phyloP scores from a whole-genome alignment of 495 filamentous ascomycete species.

The Cercophora newfieldiana region DNA sequence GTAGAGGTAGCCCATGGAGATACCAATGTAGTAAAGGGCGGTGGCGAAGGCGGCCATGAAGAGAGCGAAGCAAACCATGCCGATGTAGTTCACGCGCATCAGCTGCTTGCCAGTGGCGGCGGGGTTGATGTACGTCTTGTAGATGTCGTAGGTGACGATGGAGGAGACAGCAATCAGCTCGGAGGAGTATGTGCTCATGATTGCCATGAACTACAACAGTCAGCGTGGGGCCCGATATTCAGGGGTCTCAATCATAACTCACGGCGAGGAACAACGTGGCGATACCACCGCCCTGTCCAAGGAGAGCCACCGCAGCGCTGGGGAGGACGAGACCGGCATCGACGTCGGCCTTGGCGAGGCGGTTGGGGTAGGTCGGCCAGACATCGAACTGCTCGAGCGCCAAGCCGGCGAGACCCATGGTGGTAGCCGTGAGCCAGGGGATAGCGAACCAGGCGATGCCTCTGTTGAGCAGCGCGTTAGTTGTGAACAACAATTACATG shows the following conservation, averaged over 20 bases:
- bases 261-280: conserved; percentile 14
- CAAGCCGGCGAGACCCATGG: conserved; percentile 48
- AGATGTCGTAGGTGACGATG: conserved; percentile 57
- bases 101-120: conserved; percentile 43
- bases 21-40: conserved; percentile 50
- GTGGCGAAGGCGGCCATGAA: conserved; percentile 42
- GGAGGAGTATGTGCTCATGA: conserved; percentile 44
- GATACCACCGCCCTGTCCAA: conserved; percentile 6
- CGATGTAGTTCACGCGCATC: conserved; percentile 48
- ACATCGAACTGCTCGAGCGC: conserved; percentile 47
- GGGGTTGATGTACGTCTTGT: conserved; percentile 55
- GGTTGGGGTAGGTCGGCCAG: conserved; percentile 57
- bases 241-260: not conserved
- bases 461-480: conserved; percentile 23
- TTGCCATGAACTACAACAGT: conserved; percentile 40
- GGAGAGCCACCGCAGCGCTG: conserved; percentile 5
- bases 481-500: not conserved
- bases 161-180: conserved; percentile 57
- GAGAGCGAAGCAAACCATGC: conserved; percentile 49
- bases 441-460: conserved; percentile 54
- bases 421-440: conserved; percentile 52
- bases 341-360: conserved; percentile 8
- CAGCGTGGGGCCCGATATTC: not conserved
- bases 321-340: conserved; percentile 8
- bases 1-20: conserved; percentile 64